Evolutionary conservation across 805 yeast genomes (phyloP).

Genomic region (Kockiozyma suomiensis): DNA sequence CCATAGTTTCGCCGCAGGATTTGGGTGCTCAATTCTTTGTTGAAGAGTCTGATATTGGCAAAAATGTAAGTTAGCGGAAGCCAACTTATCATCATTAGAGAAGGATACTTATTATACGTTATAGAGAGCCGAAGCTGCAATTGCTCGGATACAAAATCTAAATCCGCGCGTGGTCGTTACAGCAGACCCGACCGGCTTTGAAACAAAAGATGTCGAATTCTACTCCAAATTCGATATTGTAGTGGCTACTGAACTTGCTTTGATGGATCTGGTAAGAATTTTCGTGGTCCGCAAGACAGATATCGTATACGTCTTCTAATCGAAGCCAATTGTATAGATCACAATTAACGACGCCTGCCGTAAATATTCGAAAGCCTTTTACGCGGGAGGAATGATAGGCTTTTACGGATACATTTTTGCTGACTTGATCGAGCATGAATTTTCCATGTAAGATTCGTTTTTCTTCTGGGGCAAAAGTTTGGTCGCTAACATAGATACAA

Average conservation of each 20-base stretch:
- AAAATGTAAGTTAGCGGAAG: constrained; percentile 31
- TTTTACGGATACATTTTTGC: constrained; percentile 78
- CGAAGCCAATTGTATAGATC: constrained; percentile 18
- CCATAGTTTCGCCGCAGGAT: constrained; percentile 60
- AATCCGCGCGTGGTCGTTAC: constrained; percentile 73
- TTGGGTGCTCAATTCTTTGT: constrained; percentile 76
- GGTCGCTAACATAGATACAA: constrained; percentile 35
- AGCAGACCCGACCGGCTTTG: constrained; percentile 44
- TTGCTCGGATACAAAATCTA: constrained; percentile 63
- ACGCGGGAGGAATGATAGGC: constrained; percentile 71
- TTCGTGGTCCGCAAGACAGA: not conserved
- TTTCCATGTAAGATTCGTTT: constrained; percentile 34
- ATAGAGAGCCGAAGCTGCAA: constrained; percentile 56
- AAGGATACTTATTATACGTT: not conserved
- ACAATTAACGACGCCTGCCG: constrained; percentile 62
- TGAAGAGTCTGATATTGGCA: constrained; percentile 58
- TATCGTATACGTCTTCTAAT: not conserved
- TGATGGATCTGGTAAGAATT: constrained; percentile 43
- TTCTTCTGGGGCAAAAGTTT: constrained; percentile 36
- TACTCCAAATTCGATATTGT: constrained; percentile 66
- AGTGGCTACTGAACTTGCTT: constrained; percentile 68
- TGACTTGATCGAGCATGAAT: constrained; percentile 69
- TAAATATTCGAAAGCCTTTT: constrained; percentile 61
- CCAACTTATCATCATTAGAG: not conserved
- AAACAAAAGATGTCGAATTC: constrained; percentile 42